Evolutionary conservation across 306 rosid species (phyloP).

Genomic region (Glycine tomentella): DNA sequence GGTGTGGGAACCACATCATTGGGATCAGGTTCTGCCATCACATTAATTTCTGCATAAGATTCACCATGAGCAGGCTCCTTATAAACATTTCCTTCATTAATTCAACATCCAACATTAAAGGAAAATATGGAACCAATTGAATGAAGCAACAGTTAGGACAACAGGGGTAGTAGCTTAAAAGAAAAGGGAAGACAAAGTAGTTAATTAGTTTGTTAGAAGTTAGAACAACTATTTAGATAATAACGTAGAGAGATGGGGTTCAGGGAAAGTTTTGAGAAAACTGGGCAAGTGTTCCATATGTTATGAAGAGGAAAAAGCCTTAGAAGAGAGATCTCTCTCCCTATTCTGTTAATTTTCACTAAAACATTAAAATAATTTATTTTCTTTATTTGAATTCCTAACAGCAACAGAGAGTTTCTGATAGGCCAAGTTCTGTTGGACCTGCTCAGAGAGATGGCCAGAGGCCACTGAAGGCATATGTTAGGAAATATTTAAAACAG

Average conservation of each 20-base stretch:
- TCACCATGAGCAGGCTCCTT: constrained; percentile 48
- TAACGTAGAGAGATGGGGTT: not conserved
- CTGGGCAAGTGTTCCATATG: not conserved
- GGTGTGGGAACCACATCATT: constrained; percentile 55
- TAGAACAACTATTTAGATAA: not conserved
- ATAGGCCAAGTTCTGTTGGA: not conserved
- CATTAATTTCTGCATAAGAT: constrained; percentile 47
- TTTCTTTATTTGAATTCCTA: constrained; percentile 25
- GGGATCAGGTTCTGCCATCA: constrained; percentile 62
- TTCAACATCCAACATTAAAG: constrained; percentile 34
- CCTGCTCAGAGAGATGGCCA: not conserved
- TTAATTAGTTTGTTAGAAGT: not conserved
- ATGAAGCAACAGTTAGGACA: constrained; percentile 18
- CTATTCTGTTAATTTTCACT: constrained; percentile 11
- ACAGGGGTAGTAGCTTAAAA: not conserved
- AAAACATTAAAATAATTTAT: not conserved
- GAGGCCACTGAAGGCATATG: not conserved
- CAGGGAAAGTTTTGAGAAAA: constrained; percentile 9
- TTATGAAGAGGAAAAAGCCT: constrained; percentile 13
- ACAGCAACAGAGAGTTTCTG: not conserved
- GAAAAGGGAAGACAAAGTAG: constrained; percentile 12
- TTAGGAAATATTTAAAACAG: not conserved
- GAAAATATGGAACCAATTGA: constrained; percentile 41
- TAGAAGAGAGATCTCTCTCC: constrained; percentile 19
- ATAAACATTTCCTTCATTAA: constrained; percentile 39